These are phyloP conservation scores for Lodderomyces orthopsilosis DNA, from an alignment of 1,139 yeast species.

Conservation along the genomic window DNA sequence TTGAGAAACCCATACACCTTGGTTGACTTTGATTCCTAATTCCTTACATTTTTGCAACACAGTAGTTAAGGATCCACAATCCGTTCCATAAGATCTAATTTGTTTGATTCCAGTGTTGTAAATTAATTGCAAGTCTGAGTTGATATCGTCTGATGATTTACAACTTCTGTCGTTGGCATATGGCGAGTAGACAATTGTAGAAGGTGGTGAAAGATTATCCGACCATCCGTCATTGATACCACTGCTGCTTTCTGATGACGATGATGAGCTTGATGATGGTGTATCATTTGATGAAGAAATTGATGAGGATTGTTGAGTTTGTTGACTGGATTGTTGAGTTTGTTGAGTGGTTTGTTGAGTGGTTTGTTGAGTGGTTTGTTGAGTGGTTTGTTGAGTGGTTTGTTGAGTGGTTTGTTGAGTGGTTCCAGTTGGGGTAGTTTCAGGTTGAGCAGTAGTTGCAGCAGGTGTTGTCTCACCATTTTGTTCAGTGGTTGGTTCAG, in stretches of 20 bases:
- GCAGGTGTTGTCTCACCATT: slow-evolving; percentile 12
- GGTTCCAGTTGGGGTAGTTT: slow-evolving; percentile 3
- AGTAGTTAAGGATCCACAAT: slow-evolving; percentile 67
- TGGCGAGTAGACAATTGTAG: slow-evolving; percentile 75
- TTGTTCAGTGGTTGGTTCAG: slow-evolving; percentile 11
- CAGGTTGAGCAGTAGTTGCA: slow-evolving; percentile 10
- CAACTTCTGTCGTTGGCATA: slow-evolving; percentile 68
- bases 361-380: slow-evolving; percentile 5
- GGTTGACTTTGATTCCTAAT: slow-evolving; percentile 72
- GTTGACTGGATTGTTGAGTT: slow-evolving; percentile 2
- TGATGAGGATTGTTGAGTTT: slow-evolving; percentile 7
- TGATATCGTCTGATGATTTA: slow-evolving; percentile 53
- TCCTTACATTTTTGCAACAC: slow-evolving; percentile 60
- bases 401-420: slow-evolving; percentile 6
- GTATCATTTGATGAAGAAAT: slow-evolving; percentile 6
- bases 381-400: slow-evolving; percentile 13
- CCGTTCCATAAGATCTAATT: slow-evolving; percentile 81
- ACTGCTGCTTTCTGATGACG: slow-evolving; percentile 3
- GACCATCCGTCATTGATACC: not conserved
- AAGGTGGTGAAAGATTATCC: slow-evolving; percentile 38
- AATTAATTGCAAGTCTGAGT: slow-evolving; percentile 58
- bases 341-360: slow-evolving; percentile 4
- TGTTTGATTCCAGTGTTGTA: slow-evolving; percentile 57
- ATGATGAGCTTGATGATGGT: slow-evolving; percentile 3
- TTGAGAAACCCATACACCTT: slow-evolving; percentile 76